These are phyloP conservation scores for Tetracentron sinense DNA, from an alignment of 164 flowering plant species.

Conservation along the genomic window DNA sequence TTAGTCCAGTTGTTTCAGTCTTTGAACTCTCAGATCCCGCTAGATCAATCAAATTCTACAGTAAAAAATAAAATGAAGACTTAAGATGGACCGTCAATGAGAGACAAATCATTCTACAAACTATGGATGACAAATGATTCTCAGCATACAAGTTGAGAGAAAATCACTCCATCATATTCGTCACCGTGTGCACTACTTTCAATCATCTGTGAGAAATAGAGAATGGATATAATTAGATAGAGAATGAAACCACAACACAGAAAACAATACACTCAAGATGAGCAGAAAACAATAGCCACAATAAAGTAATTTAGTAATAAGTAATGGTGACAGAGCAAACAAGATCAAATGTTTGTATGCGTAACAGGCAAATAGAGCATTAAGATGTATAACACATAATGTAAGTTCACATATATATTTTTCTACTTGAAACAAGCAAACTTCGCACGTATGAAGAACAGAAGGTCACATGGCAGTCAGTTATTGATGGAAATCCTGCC, in stretches of 20 bases:
- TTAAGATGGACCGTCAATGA: conserved; percentile 2
- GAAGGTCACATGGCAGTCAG: too few species aligned
- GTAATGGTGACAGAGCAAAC: not conserved
- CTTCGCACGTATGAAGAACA: too few species aligned
- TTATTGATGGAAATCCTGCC: too few species aligned
- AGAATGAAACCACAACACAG: not conserved
- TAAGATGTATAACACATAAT: not conserved
- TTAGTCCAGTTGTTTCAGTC: conserved; percentile 93
- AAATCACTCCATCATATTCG: conserved; percentile 95
- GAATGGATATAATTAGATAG: not conserved
- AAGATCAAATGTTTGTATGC: not conserved
- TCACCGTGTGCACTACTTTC: conserved; percentile 95
- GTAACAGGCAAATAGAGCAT: not conserved
- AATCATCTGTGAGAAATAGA: conserved; percentile 67
- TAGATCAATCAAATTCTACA: conserved; percentile 91
- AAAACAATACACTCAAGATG: not conserved
- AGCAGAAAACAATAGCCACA: not conserved
- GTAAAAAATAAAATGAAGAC: conserved; percentile 5
- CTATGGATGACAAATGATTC: conserved; percentile 4
- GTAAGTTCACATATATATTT: too few species aligned
- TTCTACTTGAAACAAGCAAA: too few species aligned
- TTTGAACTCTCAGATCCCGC: conserved; percentile 99
- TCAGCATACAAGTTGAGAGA: conserved; percentile 87
- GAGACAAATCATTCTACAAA: not conserved
- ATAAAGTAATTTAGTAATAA: too few species aligned